A percentile compares a stretch with the other conserved stretches of the same genome.
Conservation (phyloP, 768 basidiomycete genomes). For the Cystobasidium ongulense region DNA sequence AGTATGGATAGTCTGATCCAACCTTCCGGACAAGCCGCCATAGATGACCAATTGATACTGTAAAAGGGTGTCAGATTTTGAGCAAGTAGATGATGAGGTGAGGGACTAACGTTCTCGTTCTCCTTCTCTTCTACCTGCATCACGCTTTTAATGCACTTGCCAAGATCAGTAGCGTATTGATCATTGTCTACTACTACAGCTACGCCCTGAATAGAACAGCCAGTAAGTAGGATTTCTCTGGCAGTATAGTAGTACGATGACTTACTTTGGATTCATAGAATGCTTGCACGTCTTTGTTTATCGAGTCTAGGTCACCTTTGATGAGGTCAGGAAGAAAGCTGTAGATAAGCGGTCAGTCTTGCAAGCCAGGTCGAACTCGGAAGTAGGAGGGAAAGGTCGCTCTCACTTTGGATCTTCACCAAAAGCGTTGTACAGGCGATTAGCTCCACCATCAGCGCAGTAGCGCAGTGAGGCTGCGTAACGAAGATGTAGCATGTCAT, state of each 20-base stretch:
- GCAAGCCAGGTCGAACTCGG: neutral
- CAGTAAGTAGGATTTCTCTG: neutral
- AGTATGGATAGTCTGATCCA: slow-evolving; percentile 90
- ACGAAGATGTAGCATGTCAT: slow-evolving; percentile 49
- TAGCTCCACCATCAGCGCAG: slow-evolving; percentile 85
- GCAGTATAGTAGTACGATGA: neutral
- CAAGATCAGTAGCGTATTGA: slow-evolving; percentile 84
- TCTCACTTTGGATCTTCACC: slow-evolving; percentile 21
- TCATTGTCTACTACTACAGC: slow-evolving; percentile 59
- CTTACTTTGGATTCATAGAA: slow-evolving; percentile 61
- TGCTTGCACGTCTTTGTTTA: slow-evolving; percentile 61
- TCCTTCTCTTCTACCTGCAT: slow-evolving; percentile 54
- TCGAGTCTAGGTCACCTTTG: slow-evolving; percentile 88
- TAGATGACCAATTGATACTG: slow-evolving; percentile 67
- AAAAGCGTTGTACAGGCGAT: slow-evolving; percentile 62
- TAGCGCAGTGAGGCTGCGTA: slow-evolving; percentile 38
- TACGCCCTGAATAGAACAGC: slow-evolving; percentile 54
- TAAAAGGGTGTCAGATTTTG: slow-evolving; percentile 30
- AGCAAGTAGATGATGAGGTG: neutral
- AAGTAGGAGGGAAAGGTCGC: neutral
- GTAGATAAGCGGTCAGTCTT: neutral
- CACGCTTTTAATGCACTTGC: slow-evolving; percentile 73
- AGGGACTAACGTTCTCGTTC: slow-evolving; percentile 35
- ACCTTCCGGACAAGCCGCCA: slow-evolving; percentile 78
- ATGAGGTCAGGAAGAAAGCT: slow-evolving; percentile 77